Evolutionary conservation across 1,284 basidiomycete genomes (phyloP).

Genomic region (Hymenochaete sp.): DNA sequence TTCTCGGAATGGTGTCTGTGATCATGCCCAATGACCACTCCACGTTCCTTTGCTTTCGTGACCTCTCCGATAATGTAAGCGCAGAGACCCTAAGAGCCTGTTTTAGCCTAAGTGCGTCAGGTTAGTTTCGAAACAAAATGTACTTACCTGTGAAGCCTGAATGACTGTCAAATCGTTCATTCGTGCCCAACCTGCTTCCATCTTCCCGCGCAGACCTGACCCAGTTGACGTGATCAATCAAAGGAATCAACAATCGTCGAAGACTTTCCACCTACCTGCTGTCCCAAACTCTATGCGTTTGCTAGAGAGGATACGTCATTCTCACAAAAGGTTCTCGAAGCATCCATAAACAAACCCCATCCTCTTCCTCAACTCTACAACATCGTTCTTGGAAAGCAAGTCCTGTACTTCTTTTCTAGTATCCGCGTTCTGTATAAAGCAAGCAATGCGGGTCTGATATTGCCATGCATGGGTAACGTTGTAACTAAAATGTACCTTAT

Average conservation of each 20-base stretch:
- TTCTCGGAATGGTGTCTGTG: slow-evolving; percentile 69
- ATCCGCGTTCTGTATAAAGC: slow-evolving; percentile 36
- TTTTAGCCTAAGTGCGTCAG: slow-evolving; percentile 1
- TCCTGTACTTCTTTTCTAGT: slow-evolving; percentile 47
- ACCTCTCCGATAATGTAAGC: slow-evolving; percentile 56
- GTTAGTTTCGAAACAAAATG: slow-evolving; percentile 3
- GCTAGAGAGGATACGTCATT: slow-evolving; percentile 27
- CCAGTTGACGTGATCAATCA: slow-evolving; percentile 9
- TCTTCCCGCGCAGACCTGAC: slow-evolving; percentile 67
- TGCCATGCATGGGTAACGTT: not conserved
- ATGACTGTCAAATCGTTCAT: slow-evolving; percentile 84
- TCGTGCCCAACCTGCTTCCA: slow-evolving; percentile 79
- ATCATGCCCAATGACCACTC: slow-evolving; percentile 76
- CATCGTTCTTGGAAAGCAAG: slow-evolving; percentile 38
- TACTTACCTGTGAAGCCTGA: slow-evolving; percentile 68
- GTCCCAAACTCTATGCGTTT: slow-evolving; percentile 78
- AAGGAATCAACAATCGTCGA: slow-evolving; percentile 1
- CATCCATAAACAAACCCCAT: slow-evolving; percentile 38
- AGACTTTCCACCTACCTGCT: slow-evolving; percentile 45
- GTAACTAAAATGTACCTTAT: slow-evolving; percentile 33
- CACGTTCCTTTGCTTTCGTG: slow-evolving; percentile 42
- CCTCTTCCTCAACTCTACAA: slow-evolving; percentile 45
- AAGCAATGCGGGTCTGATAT: not conserved
- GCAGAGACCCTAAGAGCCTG: slow-evolving; percentile 52
- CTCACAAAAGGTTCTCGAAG: slow-evolving; percentile 9